Evolutionary conservation across 352 stramenopile genomes (phyloP).

Genomic region (Achlya hypogyna): DNA sequence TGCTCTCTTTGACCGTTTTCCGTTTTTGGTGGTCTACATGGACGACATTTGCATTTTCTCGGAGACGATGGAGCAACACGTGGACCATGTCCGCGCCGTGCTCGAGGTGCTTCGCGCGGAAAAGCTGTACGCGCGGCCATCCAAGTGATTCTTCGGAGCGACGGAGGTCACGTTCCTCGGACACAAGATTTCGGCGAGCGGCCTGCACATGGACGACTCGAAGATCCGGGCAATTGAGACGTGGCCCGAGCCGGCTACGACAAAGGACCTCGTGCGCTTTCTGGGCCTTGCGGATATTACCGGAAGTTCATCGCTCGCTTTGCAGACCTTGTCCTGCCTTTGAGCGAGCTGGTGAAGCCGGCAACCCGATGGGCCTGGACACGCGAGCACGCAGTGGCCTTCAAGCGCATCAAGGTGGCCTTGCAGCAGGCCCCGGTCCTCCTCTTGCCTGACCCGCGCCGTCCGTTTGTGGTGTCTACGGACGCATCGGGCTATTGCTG

Average conservation of each 20-base stretch:
- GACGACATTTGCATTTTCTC: conserved; percentile 17
- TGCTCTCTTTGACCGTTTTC: conserved; percentile 2
- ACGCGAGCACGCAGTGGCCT: conserved; percentile 7
- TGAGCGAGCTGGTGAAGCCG: conserved; percentile 20
- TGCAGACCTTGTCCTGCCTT: conserved; percentile 18
- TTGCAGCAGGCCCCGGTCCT: conserved; percentile 26
- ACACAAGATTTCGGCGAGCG: conserved; percentile 13
- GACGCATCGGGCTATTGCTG: conserved; percentile 25
- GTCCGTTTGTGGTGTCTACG: conserved; percentile 27
- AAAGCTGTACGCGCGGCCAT: neutral
- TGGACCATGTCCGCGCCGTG: neutral
- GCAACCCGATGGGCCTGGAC: conserved; percentile 17
- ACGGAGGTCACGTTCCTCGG: conserved; percentile 11
- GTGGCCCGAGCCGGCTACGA: conserved; percentile 4
- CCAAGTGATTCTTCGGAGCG: conserved; percentile 14
- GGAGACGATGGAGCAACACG: neutral
- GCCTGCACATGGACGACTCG: neutral
- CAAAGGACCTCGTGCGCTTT: conserved; percentile 20
- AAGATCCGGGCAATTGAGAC: conserved; percentile 19
- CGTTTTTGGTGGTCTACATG: conserved; percentile 8
- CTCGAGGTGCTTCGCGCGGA: neutral
- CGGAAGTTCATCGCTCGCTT: conserved; percentile 21
- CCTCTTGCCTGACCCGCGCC: conserved; percentile 20
- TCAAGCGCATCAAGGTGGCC: conserved; percentile 19
- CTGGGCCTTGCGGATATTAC: conserved; percentile 26